Evolutionary conservation across 805 yeast species (phyloP).

Genomic region (Kregervanrija delftensis): DNA sequence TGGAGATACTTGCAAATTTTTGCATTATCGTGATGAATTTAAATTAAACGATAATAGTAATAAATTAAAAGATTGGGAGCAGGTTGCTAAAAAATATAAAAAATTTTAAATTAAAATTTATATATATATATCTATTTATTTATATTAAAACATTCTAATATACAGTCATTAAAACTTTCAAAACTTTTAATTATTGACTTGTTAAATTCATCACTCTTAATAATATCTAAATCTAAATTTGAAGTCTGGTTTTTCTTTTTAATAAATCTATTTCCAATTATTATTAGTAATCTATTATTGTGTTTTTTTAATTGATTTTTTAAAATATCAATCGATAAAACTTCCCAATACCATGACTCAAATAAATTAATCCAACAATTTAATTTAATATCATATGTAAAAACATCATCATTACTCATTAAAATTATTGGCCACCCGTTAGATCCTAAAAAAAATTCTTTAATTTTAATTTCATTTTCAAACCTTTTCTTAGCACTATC

Average conservation of each 20-base stretch:
- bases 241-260: neutral
- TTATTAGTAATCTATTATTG: neutral
- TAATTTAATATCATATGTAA: conserved; percentile 34
- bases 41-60: conserved; percentile 34
- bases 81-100: conserved; percentile 23
- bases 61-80: conserved; percentile 55
- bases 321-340: neutral
- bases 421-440: conserved; percentile 38
- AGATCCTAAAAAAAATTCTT: conserved; percentile 18
- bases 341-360: conserved; percentile 30
- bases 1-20: conserved; percentile 93
- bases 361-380: conserved; percentile 41
- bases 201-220: too few relatives aligned
- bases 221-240: too few relatives aligned
- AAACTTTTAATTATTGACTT: neutral
- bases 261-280: conserved; percentile 1
- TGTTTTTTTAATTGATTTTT: neutral
- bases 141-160: conserved; percentile 4
- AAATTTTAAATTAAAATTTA: conserved; percentile 12
- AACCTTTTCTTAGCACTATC: conserved; percentile 17
- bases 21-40: conserved; percentile 85
- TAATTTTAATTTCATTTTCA: conserved; percentile 17
- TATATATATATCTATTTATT: conserved; percentile 2
- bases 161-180: conserved; percentile 3
- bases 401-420: conserved; percentile 34